A percentile compares a stretch with the other conserved stretches of the same genome.
Evolutionary conservation across 441 rosid species (phyloP).

Genomic region (Populus trichocarpa): DNA sequence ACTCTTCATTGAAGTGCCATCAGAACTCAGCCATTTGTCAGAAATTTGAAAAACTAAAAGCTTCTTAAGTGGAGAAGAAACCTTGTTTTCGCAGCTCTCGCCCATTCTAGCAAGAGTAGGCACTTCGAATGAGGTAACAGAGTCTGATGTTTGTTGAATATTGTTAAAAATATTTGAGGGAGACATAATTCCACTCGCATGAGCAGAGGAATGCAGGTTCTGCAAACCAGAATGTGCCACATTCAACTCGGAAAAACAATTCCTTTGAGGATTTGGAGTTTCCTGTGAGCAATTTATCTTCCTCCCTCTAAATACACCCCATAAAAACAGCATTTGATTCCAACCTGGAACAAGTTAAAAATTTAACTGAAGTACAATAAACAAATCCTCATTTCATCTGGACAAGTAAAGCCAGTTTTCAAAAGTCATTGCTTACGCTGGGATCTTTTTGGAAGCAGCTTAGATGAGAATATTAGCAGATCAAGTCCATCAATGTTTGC

Average conservation of each 20-base stretch:
- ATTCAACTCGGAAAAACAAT: not conserved
- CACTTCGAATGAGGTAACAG: not conserved
- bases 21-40: slow-evolving; percentile 4
- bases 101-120: slow-evolving; percentile 10
- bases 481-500: slow-evolving; percentile 59
- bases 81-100: not conserved
- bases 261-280: too few relatives aligned
- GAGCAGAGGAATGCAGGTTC: slow-evolving; percentile 8
- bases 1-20: slow-evolving; percentile 2
- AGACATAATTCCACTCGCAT: slow-evolving; percentile 11
- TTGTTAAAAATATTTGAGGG: not conserved
- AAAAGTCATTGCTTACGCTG: slow-evolving; percentile 51
- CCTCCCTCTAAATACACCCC: slow-evolving; percentile 34
- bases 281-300: slow-evolving; percentile 3
- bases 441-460: slow-evolving; percentile 59
- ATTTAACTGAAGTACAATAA: not conserved
- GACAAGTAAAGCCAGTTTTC: not conserved
- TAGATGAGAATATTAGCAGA: slow-evolving; percentile 68
- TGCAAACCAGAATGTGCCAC: slow-evolving; percentile 3
- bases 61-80: slow-evolving; percentile 13
- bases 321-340: slow-evolving; percentile 29
- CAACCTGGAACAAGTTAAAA: slow-evolving; percentile 28
- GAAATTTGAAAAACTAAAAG: not conserved
- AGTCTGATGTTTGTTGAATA: slow-evolving; percentile 12
- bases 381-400: not conserved